Base-by-base conservation (phyloP, 2,329 filamentous ascomycete species). In the Aspergillus ustus region DNA sequence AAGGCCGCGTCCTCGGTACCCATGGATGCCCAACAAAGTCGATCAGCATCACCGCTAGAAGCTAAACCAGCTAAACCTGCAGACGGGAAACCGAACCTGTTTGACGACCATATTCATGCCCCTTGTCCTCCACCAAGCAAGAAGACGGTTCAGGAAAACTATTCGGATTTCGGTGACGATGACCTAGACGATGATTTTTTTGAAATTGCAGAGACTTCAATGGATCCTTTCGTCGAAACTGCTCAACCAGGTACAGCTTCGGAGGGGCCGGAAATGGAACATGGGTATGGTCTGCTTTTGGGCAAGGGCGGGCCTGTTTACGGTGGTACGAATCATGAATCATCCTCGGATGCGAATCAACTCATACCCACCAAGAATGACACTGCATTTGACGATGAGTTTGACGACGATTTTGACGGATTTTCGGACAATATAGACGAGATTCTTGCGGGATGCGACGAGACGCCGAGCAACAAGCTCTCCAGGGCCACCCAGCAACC, bases 361-460 rank as follows among this genome's bases (percentile, higher is more conserved):
- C 28, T 49, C 15, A 20, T 49, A 34, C 44, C 61, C 20, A 28
- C 45, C 13, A 62, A 59, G 29, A 34, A 17, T 22, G 51, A 62
- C 19, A 19, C 53, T 54, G 44, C 46, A n/a, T 29, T 49, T 52
- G 55, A 63, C 46, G 85, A 90, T 55, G 88, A 90, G 49, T 89
- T 91, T 75, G 88, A 84, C 50, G 88, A 91, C 64, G 88, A 91
- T 60, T 88, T 89, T 63, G 86, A 89, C 51, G 77, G 85, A 7
- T 83, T 87, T 66, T 82, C 78, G 4, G 86, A 84, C 61, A 85
- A 87, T 68, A 73, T 89, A 54, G 83, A 88, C 64, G 81, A 85
- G 57, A 78, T 87, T 44, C 80, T 84, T 48, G 85, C 85, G 19
- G 74, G 84, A 54, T 86, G 84, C 69, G 84, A 87, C 63, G 76